Percentiles rank a stretch among this genome's conserved stretches.
Evolutionary conservation across 345 rosid genomes (phyloP).

Genomic region (Trapa incisa): DNA sequence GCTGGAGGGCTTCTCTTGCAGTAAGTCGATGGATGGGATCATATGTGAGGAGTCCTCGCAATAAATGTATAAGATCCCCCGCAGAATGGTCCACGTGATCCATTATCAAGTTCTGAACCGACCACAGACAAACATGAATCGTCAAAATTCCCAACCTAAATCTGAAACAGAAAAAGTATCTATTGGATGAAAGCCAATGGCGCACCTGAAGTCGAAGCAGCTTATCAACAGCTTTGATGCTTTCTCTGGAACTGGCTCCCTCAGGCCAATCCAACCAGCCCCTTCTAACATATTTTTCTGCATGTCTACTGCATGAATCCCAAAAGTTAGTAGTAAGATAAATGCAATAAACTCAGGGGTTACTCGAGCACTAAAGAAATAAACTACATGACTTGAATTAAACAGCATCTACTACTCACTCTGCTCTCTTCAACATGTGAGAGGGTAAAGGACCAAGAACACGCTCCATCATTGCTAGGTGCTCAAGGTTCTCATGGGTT

Average conservation of each 20-base stretch:
- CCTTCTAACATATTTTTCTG: slow-evolving; percentile 67
- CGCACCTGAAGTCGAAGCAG: slow-evolving; percentile 70
- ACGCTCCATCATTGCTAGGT: slow-evolving; percentile 89
- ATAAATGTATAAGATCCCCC: slow-evolving; percentile 61
- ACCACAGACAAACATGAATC: background rate
- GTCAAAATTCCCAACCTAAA: no score
- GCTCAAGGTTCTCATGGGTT: slow-evolving; percentile 85
- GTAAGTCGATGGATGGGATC: slow-evolving; percentile 56
- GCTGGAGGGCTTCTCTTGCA: slow-evolving; percentile 66
- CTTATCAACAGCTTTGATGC: slow-evolving; percentile 62
- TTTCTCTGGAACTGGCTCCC: slow-evolving; percentile 71
- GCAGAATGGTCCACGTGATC: slow-evolving; percentile 85
- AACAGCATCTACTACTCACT: slow-evolving; percentile 28
- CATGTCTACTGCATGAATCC: slow-evolving; percentile 45
- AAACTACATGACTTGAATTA: no score
- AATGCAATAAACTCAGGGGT: background rate
- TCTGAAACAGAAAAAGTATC: background rate
- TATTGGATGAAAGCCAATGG: background rate
- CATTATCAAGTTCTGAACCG: slow-evolving; percentile 62
- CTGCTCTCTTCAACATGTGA: slow-evolving; percentile 60
- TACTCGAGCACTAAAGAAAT: background rate
- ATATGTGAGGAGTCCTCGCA: slow-evolving; percentile 61
- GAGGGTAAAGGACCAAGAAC: slow-evolving; percentile 66
- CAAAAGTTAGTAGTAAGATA: background rate
- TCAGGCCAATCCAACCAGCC: slow-evolving; percentile 87